Conservation (phyloP, 345 rosid species). For the Litchi chinensis region DNA sequence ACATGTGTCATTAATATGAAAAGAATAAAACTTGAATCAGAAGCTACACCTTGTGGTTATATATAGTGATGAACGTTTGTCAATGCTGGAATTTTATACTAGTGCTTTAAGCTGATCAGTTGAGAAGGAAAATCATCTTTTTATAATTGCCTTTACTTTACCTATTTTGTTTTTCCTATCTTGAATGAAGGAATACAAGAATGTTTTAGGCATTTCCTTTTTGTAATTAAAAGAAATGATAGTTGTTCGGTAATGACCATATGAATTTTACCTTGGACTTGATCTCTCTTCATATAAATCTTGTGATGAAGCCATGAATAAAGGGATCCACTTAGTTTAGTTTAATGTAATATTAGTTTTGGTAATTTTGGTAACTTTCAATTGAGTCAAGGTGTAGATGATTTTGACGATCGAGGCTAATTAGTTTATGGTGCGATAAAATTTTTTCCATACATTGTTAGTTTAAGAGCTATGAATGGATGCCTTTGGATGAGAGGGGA, state of each 20-base stretch:
- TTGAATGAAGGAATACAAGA: neutral
- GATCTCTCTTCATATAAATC: too few relatives aligned
- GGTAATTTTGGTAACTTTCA: too few relatives aligned
- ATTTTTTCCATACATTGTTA: neutral
- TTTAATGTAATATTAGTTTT: neutral
- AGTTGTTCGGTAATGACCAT: neutral
- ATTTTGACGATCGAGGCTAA: neutral
- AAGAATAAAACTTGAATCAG: neutral
- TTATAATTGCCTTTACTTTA: neutral
- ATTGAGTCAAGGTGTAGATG: neutral
- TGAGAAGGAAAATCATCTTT: neutral
- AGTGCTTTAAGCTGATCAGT: constrained; percentile 1
- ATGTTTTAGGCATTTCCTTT: neutral
- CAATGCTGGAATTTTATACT: neutral
- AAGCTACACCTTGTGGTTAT: neutral
- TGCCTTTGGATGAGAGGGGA: neutral
- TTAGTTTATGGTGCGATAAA: neutral
- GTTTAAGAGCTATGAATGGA: neutral
- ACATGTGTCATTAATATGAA: neutral
- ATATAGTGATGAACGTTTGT: neutral
- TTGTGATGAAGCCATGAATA: neutral
- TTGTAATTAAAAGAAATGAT: too few relatives aligned
- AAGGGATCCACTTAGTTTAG: neutral
- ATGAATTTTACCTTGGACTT: too few relatives aligned
- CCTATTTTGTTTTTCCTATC: neutral